Base-by-base conservation (phyloP, 768 basidiomycete genomes). In the Sutorius australiensis region DNA sequence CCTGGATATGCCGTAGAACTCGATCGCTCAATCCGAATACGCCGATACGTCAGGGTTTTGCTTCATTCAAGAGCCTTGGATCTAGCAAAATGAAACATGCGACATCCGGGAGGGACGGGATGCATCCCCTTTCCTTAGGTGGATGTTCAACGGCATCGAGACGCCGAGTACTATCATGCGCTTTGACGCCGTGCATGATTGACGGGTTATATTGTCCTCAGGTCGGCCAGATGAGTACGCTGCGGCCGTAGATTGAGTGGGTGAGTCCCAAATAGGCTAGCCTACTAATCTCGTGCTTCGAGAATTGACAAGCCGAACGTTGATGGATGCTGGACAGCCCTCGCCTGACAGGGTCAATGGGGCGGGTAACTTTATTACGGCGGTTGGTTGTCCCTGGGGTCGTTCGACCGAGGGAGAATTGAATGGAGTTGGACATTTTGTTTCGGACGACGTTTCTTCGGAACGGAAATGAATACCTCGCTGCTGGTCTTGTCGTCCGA, bases 381-480 rank as follows among this genome's bases (percentile, higher is more conserved):
- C 28, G 40, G 33, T 38, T 45, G 41, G 39, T 44, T 14, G 47
- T 30, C 19, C 40, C 17, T 37, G 24, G 24, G 17, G 43, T 32
- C 38, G 27, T 16, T 10, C 21, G n/a, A 21, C 31, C 12, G n/a
- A 14, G 28, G 34, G 36, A 17, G 13, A 30, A 47, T 47, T 46
- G 36, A 44, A 39, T 43, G 56, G 50, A 19, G 11, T 24, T 45
- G 27, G 27, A 24, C 8, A n/a, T 30, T 17, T 16, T 46, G 4
- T 30, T 38, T 31, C 31, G 11, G 16, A 31, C 44, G 28, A 43
- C 47, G 48, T 41, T 30, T 56, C 19, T 10, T 56, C 34, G 42
- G 41, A 30, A 43, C 55, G 59, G 54, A 57, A 50, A 60, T 57
- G 59, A 57, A 61, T 3, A 1, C 28, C 39, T 33, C 33, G 3